These are phyloP conservation scores for Alternaria rosae DNA, from an alignment of 2,329 filamentous ascomycete species.

Conservation along the genomic window DNA sequence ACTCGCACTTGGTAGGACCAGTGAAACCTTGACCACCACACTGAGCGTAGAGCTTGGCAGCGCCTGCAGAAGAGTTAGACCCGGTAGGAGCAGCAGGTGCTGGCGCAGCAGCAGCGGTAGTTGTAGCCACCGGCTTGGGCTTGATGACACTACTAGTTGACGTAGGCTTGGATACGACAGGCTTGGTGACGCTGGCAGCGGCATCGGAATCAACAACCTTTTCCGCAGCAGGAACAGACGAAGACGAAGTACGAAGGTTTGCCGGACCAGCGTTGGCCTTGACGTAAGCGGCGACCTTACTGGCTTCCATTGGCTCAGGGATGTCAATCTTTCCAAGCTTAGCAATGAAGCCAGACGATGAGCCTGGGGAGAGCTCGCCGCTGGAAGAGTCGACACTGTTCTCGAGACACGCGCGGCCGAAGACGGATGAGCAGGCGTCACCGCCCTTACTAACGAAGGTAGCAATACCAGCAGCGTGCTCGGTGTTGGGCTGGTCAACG, in stretches of 20 bases:
- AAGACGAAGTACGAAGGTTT: constrained; percentile 19
- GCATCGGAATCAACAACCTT: neutral
- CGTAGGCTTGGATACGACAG: neutral
- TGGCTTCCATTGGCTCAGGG: constrained; percentile 18
- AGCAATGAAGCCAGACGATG: constrained; percentile 21
- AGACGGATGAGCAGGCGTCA: constrained; percentile 21
- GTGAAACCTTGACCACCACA: constrained; percentile 53
- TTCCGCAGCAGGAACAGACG: neutral
- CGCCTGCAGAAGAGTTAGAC: neutral
- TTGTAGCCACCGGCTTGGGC: neutral
- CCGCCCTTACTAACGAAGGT: constrained; percentile 41
- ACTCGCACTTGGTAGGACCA: constrained; percentile 47
- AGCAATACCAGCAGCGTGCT: constrained; percentile 32
- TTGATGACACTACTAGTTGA: neutral
- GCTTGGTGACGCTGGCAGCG: neutral
- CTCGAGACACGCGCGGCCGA: constrained; percentile 27
- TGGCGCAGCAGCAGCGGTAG: neutral
- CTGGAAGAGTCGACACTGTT: constrained; percentile 31
- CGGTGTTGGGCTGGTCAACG: constrained; percentile 51
- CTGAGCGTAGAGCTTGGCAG: constrained; percentile 37
- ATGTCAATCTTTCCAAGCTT: constrained; percentile 21
- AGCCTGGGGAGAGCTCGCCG: constrained; percentile 24
- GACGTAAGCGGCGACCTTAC: constrained; percentile 29
- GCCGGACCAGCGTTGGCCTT: constrained; percentile 30
- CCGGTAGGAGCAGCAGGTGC: neutral